Evolutionary conservation across 495 filamentous ascomycete genomes (phyloP).

Genomic region (Symbiotaphrina buchneri): DNA sequence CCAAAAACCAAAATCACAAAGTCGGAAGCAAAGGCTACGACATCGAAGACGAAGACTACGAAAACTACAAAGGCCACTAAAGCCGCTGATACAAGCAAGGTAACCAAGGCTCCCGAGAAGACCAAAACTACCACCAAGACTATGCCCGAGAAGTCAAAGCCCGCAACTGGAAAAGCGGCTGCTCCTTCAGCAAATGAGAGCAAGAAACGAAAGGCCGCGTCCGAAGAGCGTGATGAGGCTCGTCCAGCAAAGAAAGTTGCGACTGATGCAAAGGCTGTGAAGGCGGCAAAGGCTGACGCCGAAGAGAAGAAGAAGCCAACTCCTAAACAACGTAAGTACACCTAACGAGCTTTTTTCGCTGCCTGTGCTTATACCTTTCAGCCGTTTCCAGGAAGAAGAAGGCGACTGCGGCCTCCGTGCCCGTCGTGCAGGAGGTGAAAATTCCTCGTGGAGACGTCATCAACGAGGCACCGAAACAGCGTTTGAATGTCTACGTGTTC

Average conservation of each 20-base stretch:
- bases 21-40: constrained; percentile 3
- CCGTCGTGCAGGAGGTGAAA: not conserved
- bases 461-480: constrained; percentile 11
- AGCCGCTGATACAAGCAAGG: too few relatives aligned
- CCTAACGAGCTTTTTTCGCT: too few relatives aligned
- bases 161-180: not conserved
- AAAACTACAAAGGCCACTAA: constrained; percentile 1
- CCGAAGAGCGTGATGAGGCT: not conserved
- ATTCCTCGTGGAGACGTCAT: constrained; percentile 6
- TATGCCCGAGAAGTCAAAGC: not conserved
- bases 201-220: constrained; percentile 2
- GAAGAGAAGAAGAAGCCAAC: not conserved
- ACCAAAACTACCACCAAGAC: constrained; percentile 1
- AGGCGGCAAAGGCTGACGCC: not conserved
- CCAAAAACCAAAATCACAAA: constrained; percentile 1
- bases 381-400: not conserved
- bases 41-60: constrained; percentile 2
- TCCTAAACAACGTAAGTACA: not conserved
- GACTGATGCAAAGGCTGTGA: not conserved
- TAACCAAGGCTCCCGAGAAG: constrained; percentile 3
- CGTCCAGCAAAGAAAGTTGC: constrained; percentile 1
- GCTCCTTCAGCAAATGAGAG: not conserved
- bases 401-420: not conserved
- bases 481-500: constrained; percentile 18
- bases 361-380: too few relatives aligned